Base-by-base conservation (phyloP, 441 rosid genomes). In the Adansonia madagascariensis region DNA sequence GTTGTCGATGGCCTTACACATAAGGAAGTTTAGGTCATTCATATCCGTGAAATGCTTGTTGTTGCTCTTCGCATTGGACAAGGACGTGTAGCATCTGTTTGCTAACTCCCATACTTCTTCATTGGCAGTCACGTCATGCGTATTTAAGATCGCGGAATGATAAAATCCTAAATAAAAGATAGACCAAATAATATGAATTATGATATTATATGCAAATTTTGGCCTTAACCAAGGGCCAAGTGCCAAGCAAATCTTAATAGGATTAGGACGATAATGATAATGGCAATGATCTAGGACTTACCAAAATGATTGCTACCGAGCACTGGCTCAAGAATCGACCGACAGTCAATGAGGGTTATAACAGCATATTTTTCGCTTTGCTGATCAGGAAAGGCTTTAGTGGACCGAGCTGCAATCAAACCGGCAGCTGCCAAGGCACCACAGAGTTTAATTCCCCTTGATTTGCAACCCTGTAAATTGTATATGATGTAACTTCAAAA, bases 31-130 rank as follows among this genome's bases (percentile, higher is more conserved):
- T 75, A 95, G 86, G 85, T 95, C 97, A 0, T 76, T 78, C 95
- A 93, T 92, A 81, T 95, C 99, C 0, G 95, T 85, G 82, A 93
- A 89, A 39, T 93, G 97, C 84, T 92, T 95, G 88, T 90, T 86
- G 39, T 78, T 73, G 77, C 83, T 87, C 90, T 91, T 93, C 7
- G 93, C 89, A 3, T 77, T 73, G 15, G 85, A 59, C 57, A 86
- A 86, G 0, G 94, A 67, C 43, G 56, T 73, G 83, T 89, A 80
- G 68, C 87, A 84, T 82, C 93, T 87, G 59, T 75, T 84, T 0
- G 99, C 94, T 35, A 95, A 72, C 65, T 93, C 92, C 99, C 96
- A 95, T 0, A 93, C 76, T 15, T 78, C 77, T n/a, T 90, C 98
- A 0, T 73, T 76, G 52, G 86, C 91, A 8, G 69, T 76, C 59